phyloP scores from a whole-genome alignment of 2,329 filamentous ascomycete genomes.

The Colletotrichum acutatum region DNA sequence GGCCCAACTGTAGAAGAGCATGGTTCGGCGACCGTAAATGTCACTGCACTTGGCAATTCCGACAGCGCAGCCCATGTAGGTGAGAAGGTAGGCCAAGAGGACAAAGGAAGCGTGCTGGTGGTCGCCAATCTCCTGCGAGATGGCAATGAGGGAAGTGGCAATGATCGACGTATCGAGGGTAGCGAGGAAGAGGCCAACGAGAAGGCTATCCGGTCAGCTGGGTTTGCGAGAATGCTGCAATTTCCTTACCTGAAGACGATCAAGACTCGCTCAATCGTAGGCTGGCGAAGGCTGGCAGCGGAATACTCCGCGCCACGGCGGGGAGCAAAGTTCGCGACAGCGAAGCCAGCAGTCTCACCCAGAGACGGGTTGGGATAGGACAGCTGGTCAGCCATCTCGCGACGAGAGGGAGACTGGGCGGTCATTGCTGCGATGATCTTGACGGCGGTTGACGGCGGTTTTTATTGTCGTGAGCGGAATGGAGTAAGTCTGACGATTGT shows the following conservation, averaged over 20 bases:
- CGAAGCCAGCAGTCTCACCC: constrained; percentile 38
- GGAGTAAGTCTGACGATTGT: not conserved
- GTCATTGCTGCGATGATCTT: not conserved
- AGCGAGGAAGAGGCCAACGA: constrained; percentile 65
- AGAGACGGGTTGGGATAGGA: constrained; percentile 41
- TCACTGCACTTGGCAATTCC: constrained; percentile 69
- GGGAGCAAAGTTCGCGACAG: constrained; percentile 4
- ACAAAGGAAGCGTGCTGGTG: constrained; percentile 66
- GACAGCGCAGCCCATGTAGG: constrained; percentile 69
- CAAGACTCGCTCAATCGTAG: constrained; percentile 40
- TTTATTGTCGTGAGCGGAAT: not conserved
- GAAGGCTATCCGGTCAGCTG: constrained; percentile 35
- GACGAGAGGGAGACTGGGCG: constrained; percentile 5
- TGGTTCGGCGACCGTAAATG: constrained; percentile 65
- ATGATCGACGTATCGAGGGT: constrained; percentile 69
- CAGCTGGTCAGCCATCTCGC: constrained; percentile 26
- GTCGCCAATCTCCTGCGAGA: constrained; percentile 62
- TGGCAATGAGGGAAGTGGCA: constrained; percentile 67
- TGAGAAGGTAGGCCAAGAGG: constrained; percentile 65
- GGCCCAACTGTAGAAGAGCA: constrained; percentile 62
- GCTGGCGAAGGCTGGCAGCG: not conserved
- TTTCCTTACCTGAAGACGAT: constrained; percentile 49
- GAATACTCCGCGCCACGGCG: not conserved
- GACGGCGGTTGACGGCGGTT: not conserved
- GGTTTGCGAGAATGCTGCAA: not conserved